Base-by-base conservation (phyloP, 495 filamentous ascomycete genomes). In the Aspergillus conjunctus region DNA sequence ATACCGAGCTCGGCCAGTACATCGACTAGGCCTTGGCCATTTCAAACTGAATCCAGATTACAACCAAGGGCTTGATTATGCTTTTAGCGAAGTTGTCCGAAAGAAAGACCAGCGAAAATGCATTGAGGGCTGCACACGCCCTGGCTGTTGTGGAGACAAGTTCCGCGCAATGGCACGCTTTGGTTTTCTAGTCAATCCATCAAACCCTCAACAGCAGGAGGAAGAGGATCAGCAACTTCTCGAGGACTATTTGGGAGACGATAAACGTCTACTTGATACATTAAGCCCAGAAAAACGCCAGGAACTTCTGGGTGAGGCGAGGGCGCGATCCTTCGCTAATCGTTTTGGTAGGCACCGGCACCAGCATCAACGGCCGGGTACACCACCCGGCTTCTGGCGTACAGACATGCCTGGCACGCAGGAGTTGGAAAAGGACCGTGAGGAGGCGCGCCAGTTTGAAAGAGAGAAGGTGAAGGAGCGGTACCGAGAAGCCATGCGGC, bases 301-400 rank as follows among this genome's bases (percentile, higher is more conserved):
- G 52, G 73, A 85, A 43, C 53, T 88, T 37, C 75, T 93, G 59
- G 59, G 90, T 17, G 79, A 90, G 63, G 93, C 90, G 7, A 86
- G 85, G 65, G 84, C 84, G 0, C 79, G 80, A 65, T 72, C 81
- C 21, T 74, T 96, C 53, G 87, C 92, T 7, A 84, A 94, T 59
- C 79, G 79, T 54, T 83, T 81, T 72, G 91, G 93, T 7, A 89
- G 77, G 69, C 94, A 97, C 74, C 79, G 88, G 41, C 85, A 95
- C 61, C 81, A 84, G 32, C 92, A 88, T 69, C 83, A 85, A 58
- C 82, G 92, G 30, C 73, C 80, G 22, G 76, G 73, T 33, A 89
- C 88, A 12, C 93, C 94, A 3, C 90, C 91, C 15, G 92, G 92
- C 1, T 97, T 89, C 67, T 98, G 94, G 94, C 81, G 91, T 61